Conservation (phyloP, 73 alveolate genomes). For the Paramecium sexaurelia region DNA sequence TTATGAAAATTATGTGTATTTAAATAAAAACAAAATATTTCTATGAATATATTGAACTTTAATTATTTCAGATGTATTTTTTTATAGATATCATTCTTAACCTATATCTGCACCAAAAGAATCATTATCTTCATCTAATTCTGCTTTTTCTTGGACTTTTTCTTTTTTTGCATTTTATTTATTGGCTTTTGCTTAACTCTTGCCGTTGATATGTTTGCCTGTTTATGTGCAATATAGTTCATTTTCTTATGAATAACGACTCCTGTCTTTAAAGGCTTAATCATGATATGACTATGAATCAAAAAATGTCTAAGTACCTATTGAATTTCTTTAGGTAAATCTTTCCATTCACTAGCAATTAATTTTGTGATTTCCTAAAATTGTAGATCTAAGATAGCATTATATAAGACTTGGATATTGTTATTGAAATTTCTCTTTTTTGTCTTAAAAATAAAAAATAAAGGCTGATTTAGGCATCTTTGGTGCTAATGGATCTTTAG, state of each 20-base stretch:
- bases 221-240: constrained; percentile 29
- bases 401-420: constrained; percentile 59
- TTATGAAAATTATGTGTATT: background rate
- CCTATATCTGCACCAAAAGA: constrained; percentile 57
- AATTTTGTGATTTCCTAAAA: constrained; percentile 61
- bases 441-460: constrained; percentile 59
- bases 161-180: background rate
- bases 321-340: constrained; percentile 58
- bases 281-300: background rate
- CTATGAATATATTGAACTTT: background rate
- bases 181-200: background rate
- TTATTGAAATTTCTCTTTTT: constrained; percentile 58
- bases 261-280: constrained; percentile 3
- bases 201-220: constrained; percentile 2
- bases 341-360: constrained; percentile 69
- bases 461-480: constrained; percentile 69
- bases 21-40: background rate
- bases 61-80: background rate
- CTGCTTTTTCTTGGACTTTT: background rate
- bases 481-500: constrained; percentile 65
- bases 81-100: constrained; percentile 10
- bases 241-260: constrained; percentile 20
- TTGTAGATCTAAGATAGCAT: constrained; percentile 7
- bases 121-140: background rate
- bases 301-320: background rate